Conservation (phyloP, 306 rosid species). For the Begonia masoniana region DNA sequence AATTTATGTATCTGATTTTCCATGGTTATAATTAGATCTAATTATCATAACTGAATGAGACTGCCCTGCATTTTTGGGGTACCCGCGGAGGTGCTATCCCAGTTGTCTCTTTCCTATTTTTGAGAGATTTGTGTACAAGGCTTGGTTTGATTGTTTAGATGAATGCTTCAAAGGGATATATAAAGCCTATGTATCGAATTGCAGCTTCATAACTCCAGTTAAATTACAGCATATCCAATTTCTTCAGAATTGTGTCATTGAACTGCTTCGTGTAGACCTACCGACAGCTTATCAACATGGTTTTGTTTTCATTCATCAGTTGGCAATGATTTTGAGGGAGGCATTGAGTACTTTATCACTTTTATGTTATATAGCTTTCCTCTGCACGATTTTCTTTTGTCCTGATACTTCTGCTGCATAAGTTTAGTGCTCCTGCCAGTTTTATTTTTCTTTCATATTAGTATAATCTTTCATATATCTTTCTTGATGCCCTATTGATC, state of each 20-base stretch:
- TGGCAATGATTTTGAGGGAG: conserved; percentile 83
- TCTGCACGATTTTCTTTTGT: neutral
- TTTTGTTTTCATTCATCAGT: conserved; percentile 72
- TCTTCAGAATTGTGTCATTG: conserved; percentile 71
- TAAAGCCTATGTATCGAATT: conserved; percentile 85
- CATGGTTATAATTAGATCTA: neutral
- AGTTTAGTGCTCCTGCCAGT: too few species aligned
- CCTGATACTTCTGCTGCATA: too few species aligned
- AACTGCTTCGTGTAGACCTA: conserved; percentile 68
- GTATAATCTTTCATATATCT: neutral
- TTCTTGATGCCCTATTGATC: neutral
- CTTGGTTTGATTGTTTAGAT: conserved; percentile 81
- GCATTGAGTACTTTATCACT: conserved; percentile 42
- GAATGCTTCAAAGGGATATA: conserved; percentile 88
- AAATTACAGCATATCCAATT: conserved; percentile 74
- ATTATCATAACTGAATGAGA: conserved; percentile 22
- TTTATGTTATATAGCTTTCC: neutral
- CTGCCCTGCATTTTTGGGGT: conserved; percentile 91
- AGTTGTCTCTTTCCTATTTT: conserved; percentile 51
- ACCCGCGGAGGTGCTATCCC: conserved; percentile 95
- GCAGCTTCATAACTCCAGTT: conserved; percentile 74
- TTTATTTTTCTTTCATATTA: conserved; percentile 1
- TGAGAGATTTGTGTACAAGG: conserved; percentile 68
- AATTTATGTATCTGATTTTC: too few species aligned
- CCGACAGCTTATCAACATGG: conserved; percentile 87